Conservation (phyloP, 129 eudicot species). For the Flaveria robusta region DNA sequence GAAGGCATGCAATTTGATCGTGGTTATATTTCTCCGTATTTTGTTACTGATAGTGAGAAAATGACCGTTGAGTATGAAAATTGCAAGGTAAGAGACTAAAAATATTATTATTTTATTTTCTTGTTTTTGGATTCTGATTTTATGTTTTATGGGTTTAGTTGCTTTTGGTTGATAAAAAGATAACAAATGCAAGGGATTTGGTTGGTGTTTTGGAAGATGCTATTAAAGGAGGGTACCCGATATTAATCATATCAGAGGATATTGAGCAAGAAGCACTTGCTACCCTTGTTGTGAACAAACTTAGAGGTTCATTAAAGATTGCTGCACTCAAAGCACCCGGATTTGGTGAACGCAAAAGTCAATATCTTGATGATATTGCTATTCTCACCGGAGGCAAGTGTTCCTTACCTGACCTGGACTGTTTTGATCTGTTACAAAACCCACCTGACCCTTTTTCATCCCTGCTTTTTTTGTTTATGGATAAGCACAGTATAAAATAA, state of each 20-base stretch:
- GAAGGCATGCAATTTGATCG: slow-evolving; percentile 55
- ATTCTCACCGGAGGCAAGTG: slow-evolving; percentile 54
- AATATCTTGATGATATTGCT: slow-evolving; percentile 78
- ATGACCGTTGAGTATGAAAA: slow-evolving; percentile 49
- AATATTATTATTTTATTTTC: slow-evolving; percentile 5
- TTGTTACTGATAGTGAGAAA: slow-evolving; percentile 39
- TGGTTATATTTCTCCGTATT: slow-evolving; percentile 44
- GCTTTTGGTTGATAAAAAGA: slow-evolving; percentile 67
- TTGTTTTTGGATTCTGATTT: slow-evolving; percentile 14
- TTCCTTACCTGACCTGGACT: not conserved
- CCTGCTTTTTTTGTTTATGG: not conserved
- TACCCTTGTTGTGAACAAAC: slow-evolving; percentile 77
- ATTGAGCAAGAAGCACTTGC: slow-evolving; percentile 84
- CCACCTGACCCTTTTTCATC: not conserved
- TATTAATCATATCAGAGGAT: slow-evolving; percentile 65
- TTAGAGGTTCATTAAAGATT: slow-evolving; percentile 58
- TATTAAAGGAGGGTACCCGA: slow-evolving; percentile 59
- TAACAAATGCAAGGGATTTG: slow-evolving; percentile 78
- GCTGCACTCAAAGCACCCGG: slow-evolving; percentile 71
- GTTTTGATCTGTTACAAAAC: not conserved
- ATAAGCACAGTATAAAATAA: not conserved
- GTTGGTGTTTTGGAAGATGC: slow-evolving; percentile 75
- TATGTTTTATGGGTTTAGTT: slow-evolving; percentile 36
- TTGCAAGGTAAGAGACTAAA: slow-evolving; percentile 35
- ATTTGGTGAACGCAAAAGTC: slow-evolving; percentile 60